Evolutionary conservation across 305 asterid species (phyloP).

Genomic region (Fraxinus latifolia): DNA sequence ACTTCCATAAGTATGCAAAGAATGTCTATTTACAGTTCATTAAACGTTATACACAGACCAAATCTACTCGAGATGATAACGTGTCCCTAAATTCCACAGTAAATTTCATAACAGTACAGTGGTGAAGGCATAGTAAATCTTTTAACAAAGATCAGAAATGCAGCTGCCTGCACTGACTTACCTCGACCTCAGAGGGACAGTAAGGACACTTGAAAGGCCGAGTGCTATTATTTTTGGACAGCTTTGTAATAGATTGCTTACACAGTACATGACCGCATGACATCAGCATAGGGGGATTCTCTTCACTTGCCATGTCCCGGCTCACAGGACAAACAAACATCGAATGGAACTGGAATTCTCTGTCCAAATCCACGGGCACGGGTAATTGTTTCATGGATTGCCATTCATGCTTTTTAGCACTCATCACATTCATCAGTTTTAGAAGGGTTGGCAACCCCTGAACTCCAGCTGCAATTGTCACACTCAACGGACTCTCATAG

Average conservation of each 20-base stretch:
- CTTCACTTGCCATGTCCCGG: slow-evolving; percentile 80
- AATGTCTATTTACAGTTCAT: slow-evolving; percentile 48
- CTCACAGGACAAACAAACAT: slow-evolving; percentile 89
- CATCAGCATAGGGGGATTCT: slow-evolving; percentile 85
- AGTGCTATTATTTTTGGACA: slow-evolving; percentile 67
- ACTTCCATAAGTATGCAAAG: slow-evolving; percentile 27
- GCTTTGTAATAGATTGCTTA: slow-evolving; percentile 82
- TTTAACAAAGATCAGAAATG: slow-evolving; percentile 42
- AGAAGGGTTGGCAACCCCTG: slow-evolving; percentile 82
- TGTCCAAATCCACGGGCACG: slow-evolving; percentile 75
- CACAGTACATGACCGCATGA: slow-evolving; percentile 88
- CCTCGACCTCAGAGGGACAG: slow-evolving; percentile 85
- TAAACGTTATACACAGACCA: slow-evolving; percentile 27
- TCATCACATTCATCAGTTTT: slow-evolving; percentile 67
- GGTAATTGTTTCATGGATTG: slow-evolving; percentile 85
- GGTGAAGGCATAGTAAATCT: slow-evolving; percentile 1
- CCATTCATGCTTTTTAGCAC: slow-evolving; percentile 72
- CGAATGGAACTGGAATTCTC: slow-evolving; percentile 89
- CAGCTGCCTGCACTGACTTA: slow-evolving; percentile 79
- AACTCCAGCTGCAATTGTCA: slow-evolving; percentile 75
- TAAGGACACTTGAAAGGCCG: slow-evolving; percentile 91
- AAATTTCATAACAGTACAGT: slow-evolving; percentile 24
- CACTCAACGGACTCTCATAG: slow-evolving; percentile 64
- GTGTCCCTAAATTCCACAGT: not conserved
- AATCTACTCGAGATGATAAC: slow-evolving; percentile 27